phyloP scores from a whole-genome alignment of 2,329 filamentous ascomycete genomes.

The Lasiodiplodia sp. region DNA sequence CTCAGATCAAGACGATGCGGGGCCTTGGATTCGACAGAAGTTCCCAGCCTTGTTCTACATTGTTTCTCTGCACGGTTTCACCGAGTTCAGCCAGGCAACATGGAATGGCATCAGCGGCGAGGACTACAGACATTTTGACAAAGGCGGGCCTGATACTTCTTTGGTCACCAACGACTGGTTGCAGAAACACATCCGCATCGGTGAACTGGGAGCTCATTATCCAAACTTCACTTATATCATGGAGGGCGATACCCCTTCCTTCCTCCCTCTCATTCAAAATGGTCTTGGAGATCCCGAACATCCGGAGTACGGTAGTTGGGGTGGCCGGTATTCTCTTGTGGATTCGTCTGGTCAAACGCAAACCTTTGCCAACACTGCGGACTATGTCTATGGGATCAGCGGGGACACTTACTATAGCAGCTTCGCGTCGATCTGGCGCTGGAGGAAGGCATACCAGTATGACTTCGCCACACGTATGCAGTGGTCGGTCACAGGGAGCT shows the following conservation, averaged over 20 bases:
- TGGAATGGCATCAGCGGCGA: conserved; percentile 50
- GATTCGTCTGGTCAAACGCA: conserved; percentile 32
- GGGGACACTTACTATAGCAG: conserved; percentile 40
- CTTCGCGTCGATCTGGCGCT: conserved; percentile 52
- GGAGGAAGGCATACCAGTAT: conserved; percentile 51
- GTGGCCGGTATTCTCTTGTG: conserved; percentile 47
- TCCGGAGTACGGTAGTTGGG: conserved; percentile 53
- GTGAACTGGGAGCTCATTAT: conserved; percentile 52
- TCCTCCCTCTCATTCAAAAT: conserved; percentile 52
- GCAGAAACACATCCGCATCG: conserved; percentile 55
- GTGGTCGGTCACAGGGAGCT: conserved; percentile 41
- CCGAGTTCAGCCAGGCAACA: conserved; percentile 55
- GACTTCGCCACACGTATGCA: conserved; percentile 54
- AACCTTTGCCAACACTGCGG: conserved; percentile 44
- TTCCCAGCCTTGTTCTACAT: conserved; percentile 61
- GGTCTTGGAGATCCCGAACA: conserved; percentile 48
- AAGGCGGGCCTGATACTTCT: conserved; percentile 50
- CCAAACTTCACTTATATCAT: conserved; percentile 54
- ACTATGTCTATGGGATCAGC: conserved; percentile 45
- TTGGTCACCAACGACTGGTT: conserved; percentile 57
- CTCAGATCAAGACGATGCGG: conserved; percentile 62
- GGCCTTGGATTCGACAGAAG: conserved; percentile 55
- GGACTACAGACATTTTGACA: conserved; percentile 47
- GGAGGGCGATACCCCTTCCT: conserved; percentile 56
- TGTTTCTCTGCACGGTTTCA: conserved; percentile 57